Conservation (phyloP, 2,329 filamentous ascomycete genomes). For the Diaporthe eres region DNA sequence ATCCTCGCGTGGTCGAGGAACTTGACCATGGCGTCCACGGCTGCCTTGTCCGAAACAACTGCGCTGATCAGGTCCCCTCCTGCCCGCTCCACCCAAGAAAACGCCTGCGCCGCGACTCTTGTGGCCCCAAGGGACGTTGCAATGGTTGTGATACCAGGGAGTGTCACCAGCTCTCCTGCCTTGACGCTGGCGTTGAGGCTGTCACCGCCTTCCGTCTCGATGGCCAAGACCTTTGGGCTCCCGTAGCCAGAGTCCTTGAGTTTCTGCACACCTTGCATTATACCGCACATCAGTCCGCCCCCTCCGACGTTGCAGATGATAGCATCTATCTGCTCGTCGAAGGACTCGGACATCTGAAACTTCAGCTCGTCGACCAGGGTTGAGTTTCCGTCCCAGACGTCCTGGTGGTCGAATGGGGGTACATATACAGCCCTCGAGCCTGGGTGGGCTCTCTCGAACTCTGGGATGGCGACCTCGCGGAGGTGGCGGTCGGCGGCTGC, state of each 20-base stretch:
- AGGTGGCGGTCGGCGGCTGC: constrained; percentile 78
- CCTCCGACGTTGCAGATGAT: constrained; percentile 80
- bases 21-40: constrained; percentile 80
- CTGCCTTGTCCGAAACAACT: constrained; percentile 82
- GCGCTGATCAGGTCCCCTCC: constrained; percentile 62
- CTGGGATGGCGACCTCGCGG: constrained; percentile 53
- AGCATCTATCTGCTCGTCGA: constrained; percentile 63
- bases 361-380: constrained; percentile 66
- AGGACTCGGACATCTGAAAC: constrained; percentile 49
- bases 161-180: constrained; percentile 68
- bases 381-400: constrained; percentile 76
- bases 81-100: constrained; percentile 71
- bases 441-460: constrained; percentile 58
- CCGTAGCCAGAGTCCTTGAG: constrained; percentile 45
- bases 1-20: constrained; percentile 87
- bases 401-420: constrained; percentile 76
- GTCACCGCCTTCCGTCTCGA: constrained; percentile 82
- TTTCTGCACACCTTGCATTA: constrained; percentile 72
- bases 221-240: constrained; percentile 69
- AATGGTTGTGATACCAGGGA: constrained; percentile 78
- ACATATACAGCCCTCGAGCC: constrained; percentile 68
- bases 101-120: constrained; percentile 69
- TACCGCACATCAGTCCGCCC: constrained; percentile 78
- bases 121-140: constrained; percentile 79
- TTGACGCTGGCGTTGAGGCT: constrained; percentile 71